Evolutionary conservation across 1,284 basidiomycete species (phyloP), one percentile per base, ranked within the genome.

Genomic region (Malassezia nana): DNA sequence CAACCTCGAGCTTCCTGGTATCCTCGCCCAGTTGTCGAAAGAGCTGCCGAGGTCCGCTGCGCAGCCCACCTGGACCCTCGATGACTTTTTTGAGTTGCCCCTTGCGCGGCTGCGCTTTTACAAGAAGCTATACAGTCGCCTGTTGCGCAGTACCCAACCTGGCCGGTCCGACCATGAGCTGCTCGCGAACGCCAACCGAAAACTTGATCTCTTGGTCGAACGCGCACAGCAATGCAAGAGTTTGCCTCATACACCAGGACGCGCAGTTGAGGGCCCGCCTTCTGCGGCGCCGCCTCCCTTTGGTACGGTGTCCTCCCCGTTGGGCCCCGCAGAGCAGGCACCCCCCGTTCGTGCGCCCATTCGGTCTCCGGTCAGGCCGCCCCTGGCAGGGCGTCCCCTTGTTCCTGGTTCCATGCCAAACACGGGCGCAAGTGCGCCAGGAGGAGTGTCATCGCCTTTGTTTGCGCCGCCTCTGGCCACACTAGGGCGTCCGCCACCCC

Each of bases 51-150:
- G 60, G 6, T 3, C 51, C 60, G 6, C 55, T 52, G 39, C 44
- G 60, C 61, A 32, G 29, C 59, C 67, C 28, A 52, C 57, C 8
- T 96, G 91, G 90, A 86, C 88, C 0, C 77, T 96, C 6, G 90
- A 95, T 66, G 77, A 81, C 10, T 79, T 96, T 20, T 96, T 96
- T 77, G 77, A 86, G 6, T 80, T 95, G 5, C 92, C 92, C 0
- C 85, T 84, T 66, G 78, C 79, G 13, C 82, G 92, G 25, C 77
- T 98, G 53, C 84, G 84, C 64, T 96, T 96, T 76, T 98, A 95
- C 79, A 85, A 84, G 72, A 91, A 87, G 74, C 79, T 98, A 0
- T 98, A 98, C 69, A 79, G 82, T 41, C 83, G 86, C 39, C 77
- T 98, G 30, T 77, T 96, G 53, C 89, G 87, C 76, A 89, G 84